Evolutionary conservation across 2,329 filamentous ascomycete genomes (phyloP).

Genomic region (Aspergillus intermedius): DNA sequence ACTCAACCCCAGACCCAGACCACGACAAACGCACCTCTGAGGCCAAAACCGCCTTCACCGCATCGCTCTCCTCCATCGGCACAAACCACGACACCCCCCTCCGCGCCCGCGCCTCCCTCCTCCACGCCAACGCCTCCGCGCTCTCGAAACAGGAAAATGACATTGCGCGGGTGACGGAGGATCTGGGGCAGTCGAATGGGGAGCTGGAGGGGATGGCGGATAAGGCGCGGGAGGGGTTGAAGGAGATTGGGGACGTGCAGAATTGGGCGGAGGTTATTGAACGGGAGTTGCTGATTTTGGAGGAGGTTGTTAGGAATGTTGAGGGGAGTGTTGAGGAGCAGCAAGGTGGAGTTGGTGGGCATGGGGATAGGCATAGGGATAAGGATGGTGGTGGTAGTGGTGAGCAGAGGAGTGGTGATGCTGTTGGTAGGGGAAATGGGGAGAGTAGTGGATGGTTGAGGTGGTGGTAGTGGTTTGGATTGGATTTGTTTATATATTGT

Average conservation of each 20-base stretch:
- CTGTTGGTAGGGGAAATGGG: slow-evolving; percentile 2
- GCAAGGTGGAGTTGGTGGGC: slow-evolving; percentile 10
- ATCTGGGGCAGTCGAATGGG: slow-evolving; percentile 47
- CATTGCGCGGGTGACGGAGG: slow-evolving; percentile 44
- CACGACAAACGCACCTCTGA: slow-evolving; percentile 28
- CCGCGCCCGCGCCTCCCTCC: slow-evolving; percentile 47
- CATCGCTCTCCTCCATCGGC: slow-evolving; percentile 38
- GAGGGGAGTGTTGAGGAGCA: slow-evolving; percentile 23
- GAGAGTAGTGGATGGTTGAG: neutral
- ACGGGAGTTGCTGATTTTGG: slow-evolving; percentile 39
- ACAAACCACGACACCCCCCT: slow-evolving; percentile 48
- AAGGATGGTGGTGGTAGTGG: neutral
- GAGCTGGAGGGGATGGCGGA: slow-evolving; percentile 51
- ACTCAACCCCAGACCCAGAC: slow-evolving; percentile 2
- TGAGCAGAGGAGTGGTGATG: neutral
- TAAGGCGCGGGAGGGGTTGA: slow-evolving; percentile 50
- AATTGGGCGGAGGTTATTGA: slow-evolving; percentile 60
- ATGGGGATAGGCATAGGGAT: slow-evolving; percentile 4
- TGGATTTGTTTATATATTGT: neutral
- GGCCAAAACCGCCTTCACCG: slow-evolving; percentile 40
- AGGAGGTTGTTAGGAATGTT: slow-evolving; percentile 35
- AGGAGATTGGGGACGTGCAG: slow-evolving; percentile 59
- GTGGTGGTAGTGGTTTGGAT: neutral
- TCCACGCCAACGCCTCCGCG: slow-evolving; percentile 50
- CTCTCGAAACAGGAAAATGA: slow-evolving; percentile 52